phyloP scores from a whole-genome alignment of 805 yeast species.

The Nakazawaea ernobii region DNA sequence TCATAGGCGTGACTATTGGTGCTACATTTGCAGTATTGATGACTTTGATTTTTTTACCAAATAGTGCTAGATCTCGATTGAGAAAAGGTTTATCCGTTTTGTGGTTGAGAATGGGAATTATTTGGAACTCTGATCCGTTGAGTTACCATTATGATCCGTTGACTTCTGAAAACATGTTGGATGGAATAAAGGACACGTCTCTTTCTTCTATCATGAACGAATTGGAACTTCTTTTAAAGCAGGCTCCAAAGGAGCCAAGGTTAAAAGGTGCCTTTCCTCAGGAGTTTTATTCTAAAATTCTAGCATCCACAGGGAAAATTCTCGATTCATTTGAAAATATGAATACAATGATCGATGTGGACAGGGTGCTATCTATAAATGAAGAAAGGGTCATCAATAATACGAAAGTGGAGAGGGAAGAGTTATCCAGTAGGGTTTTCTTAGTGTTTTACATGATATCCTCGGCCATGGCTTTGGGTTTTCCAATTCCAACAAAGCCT shows the following conservation, averaged over 20 bases:
- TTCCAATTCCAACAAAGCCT: constrained; percentile 72
- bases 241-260: constrained; percentile 72
- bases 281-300: constrained; percentile 41
- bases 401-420: constrained; percentile 54
- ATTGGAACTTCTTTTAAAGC: constrained; percentile 52
- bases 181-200: constrained; percentile 39
- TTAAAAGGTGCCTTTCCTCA: constrained; percentile 69
- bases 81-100: constrained; percentile 59
- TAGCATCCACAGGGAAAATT: constrained; percentile 55
- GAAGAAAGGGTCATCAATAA: constrained; percentile 53
- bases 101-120: constrained; percentile 77
- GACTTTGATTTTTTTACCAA: constrained; percentile 63
- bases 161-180: constrained; percentile 21
- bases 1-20: constrained; percentile 66
- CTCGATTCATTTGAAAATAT: constrained; percentile 74
- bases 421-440: constrained; percentile 67
- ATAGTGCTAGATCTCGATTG: constrained; percentile 66
- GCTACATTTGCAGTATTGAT: constrained; percentile 71
- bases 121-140: constrained; percentile 75
- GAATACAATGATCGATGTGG: constrained; percentile 60
- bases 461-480: constrained; percentile 67
- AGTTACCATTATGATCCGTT: constrained; percentile 30
- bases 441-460: constrained; percentile 74
- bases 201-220: constrained; percentile 51
- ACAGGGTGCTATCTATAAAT: constrained; percentile 43